Evolutionary conservation across 2,329 filamentous ascomycete species (phyloP), one percentile per base, ranked within the genome.

Genomic region (Diaporthe nobilis): DNA sequence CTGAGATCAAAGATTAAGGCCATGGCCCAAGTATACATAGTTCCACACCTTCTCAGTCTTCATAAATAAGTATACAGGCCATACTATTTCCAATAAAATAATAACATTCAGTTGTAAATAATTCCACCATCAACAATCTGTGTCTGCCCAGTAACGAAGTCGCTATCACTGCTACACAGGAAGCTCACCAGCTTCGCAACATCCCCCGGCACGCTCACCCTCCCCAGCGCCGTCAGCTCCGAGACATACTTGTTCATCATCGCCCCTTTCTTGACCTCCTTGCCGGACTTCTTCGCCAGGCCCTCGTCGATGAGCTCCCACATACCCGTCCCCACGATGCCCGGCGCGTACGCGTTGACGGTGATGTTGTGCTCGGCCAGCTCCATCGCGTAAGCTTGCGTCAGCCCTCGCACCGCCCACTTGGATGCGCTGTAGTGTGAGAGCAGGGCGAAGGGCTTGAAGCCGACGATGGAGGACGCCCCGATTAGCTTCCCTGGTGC

Each of bases 291-390:
- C 80, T 89, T 86, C 0, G 87, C 90, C 44, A 93, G 77, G 75
- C 88, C 88, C 77, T 90, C 88, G 76, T 94, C 92, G 72, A 94
- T 93, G 2, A 90, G 80, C 61, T 93, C 92, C 92, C 92, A 94
- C 92, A 94, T 94, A 0, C 86, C 85, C 0, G 91, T 93, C 0
- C 88, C 91, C 0, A 94, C 91, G 65, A 94, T 92, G 0, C 92
- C 92, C 0, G 92, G 92, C 0, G 91, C 92, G 79, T 93, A 94
- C 0, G 89, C 88, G 78, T 94, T 94, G 28, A 89, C 91, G 0
- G 90, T 93, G 81, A 94, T 94, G 75, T 90, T 86, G 80, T 94
- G 88, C 63, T 84, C 82, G 0, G 92, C 92, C 82, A 93, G 86
- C 77, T 93, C 92, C 87, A 92, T 90, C 0, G 92, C 92, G 77